These are phyloP conservation scores for Exophiala mesophila DNA, from an alignment of 2,329 filamentous ascomycete genomes.

Conservation along the genomic window DNA sequence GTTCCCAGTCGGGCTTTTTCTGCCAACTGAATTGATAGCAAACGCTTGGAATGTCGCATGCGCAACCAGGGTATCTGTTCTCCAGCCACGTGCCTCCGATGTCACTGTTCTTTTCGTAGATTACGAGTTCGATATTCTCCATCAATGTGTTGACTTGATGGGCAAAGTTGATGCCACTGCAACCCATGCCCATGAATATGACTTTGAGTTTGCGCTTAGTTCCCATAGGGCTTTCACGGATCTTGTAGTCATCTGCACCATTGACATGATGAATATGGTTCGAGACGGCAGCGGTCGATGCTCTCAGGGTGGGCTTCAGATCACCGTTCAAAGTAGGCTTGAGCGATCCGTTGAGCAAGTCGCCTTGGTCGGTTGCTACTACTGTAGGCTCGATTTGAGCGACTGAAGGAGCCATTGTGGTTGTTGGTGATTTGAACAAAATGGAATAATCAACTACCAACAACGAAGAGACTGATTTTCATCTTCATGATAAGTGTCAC, in stretches of 20 bases:
- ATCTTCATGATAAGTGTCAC: no score
- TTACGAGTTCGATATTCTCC: constrained; percentile 21
- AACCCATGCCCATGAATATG: constrained; percentile 19
- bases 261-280: not conserved
- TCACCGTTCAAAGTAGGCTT: not conserved
- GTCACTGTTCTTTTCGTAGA: constrained; percentile 29
- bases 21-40: constrained; percentile 37
- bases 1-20: constrained; percentile 25
- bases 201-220: constrained; percentile 10
- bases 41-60: constrained; percentile 30
- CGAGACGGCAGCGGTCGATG: not conserved
- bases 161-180: constrained; percentile 31
- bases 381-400: not conserved
- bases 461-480: no score
- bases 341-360: not conserved
- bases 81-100: constrained; percentile 32
- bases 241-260: not conserved
- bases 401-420: not conserved
- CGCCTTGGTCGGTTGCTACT: not conserved
- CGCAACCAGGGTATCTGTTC: constrained; percentile 32
- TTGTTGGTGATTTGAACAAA: not conserved
- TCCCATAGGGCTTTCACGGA: constrained; percentile 7
- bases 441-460: not conserved
- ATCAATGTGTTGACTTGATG: constrained; percentile 17
- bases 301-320: not conserved